phyloP scores from a whole-genome alignment of 805 yeast species.

The Kluyveromyces nonfermentans region DNA sequence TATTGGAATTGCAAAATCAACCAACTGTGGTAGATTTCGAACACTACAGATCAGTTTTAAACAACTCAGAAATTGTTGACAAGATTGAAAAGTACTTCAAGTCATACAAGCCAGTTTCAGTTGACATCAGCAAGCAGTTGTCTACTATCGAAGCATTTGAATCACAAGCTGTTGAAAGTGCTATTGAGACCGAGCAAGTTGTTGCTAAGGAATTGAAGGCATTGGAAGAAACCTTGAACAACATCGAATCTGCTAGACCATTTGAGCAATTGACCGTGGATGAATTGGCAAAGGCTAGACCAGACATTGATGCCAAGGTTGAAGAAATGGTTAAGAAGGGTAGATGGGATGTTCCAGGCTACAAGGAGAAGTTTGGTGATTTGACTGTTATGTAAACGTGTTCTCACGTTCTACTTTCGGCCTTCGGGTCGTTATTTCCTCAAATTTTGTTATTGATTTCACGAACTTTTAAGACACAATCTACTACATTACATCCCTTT shows the following conservation, averaged over 20 bases:
- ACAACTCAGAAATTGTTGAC: conserved; percentile 70
- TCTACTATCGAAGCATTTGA: conserved; percentile 90
- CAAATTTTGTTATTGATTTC: conserved; percentile 1
- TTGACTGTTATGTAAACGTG: conserved; percentile 69
- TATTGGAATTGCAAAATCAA: conserved; percentile 62
- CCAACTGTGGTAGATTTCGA: conserved; percentile 72
- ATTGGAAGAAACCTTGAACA: conserved; percentile 78
- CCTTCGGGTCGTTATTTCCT: conserved; percentile 1
- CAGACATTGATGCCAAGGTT: conserved; percentile 95
- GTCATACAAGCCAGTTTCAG: conserved; percentile 71
- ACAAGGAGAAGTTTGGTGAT: conserved; percentile 96
- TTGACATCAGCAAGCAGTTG: conserved; percentile 82
- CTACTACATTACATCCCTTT: not conserved
- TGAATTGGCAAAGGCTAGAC: conserved; percentile 90
- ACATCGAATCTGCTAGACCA: conserved; percentile 96
- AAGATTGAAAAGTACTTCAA: conserved; percentile 72
- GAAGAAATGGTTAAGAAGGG: conserved; percentile 91
- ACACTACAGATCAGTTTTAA: conserved; percentile 69
- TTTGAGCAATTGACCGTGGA: conserved; percentile 94
- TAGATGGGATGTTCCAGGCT: conserved; percentile 96
- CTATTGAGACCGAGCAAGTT: conserved; percentile 82
- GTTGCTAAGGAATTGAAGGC: conserved; percentile 80
- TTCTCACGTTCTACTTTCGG: not conserved
- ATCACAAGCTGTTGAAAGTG: conserved; percentile 91
- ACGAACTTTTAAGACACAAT: not conserved